Conservation (phyloP, 2,329 filamentous ascomycete species). For the Colletotrichum sp. region DNA sequence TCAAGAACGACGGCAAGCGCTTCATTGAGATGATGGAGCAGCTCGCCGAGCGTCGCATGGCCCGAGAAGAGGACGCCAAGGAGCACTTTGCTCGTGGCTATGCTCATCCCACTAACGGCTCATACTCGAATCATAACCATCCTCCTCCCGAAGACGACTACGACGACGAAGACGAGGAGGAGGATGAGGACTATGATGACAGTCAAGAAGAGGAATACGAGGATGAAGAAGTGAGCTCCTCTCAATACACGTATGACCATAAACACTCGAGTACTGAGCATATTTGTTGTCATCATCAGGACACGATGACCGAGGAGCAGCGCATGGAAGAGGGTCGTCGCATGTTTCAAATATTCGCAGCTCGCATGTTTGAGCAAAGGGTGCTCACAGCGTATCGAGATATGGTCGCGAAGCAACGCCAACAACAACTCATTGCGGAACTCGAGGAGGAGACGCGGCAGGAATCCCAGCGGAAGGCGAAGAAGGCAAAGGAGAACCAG, state of each 20-base stretch:
- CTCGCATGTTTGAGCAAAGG: conserved; percentile 98
- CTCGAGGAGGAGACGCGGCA: conserved; percentile 82
- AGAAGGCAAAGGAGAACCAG: conserved; percentile 92
- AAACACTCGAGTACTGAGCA: conserved; percentile 42
- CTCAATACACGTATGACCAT: conserved; percentile 24
- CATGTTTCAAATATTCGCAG: conserved; percentile 99
- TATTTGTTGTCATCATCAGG: conserved; percentile 63
- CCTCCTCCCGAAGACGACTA: conserved; percentile 78
- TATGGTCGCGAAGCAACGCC: conserved; percentile 92
- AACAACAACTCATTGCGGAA: conserved; percentile 89
- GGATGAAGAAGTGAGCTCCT: conserved; percentile 53
- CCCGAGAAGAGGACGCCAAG: conserved; percentile 89
- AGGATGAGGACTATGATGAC: conserved; percentile 59
- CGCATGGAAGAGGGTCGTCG: conserved; percentile 97
- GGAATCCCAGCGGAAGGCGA: conserved; percentile 81
- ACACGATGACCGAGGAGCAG: conserved; percentile 96
- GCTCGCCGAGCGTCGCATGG: conserved; percentile 95
- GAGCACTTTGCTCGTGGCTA: conserved; percentile 66
- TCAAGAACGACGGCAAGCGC: conserved; percentile 98
- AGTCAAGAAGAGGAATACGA: conserved; percentile 63
- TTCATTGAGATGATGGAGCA: conserved; percentile 99
- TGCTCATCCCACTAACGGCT: conserved; percentile 63
- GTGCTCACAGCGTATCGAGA: conserved; percentile 97
- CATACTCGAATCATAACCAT: conserved; percentile 70
- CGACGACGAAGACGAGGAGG: conserved; percentile 69